Conservation (phyloP, 371 early-diverging fungal genomes). For the Actinomucor elegans region DNA sequence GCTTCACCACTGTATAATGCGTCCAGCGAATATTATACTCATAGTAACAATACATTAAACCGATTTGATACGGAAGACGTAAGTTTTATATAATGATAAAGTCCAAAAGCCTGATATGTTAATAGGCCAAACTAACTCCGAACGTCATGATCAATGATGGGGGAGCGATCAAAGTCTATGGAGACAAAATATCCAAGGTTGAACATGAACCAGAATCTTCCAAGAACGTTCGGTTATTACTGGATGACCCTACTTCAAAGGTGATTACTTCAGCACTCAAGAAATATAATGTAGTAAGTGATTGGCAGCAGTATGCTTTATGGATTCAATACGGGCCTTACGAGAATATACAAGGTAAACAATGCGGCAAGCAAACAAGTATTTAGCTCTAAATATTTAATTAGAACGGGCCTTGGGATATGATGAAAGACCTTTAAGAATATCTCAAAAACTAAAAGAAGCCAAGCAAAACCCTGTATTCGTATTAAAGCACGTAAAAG, state of each 20-base stretch:
- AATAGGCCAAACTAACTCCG: slow-evolving; percentile 16
- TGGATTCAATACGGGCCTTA: slow-evolving; percentile 71
- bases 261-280: slow-evolving; percentile 84
- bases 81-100: no score
- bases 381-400: background rate
- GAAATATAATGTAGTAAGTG: slow-evolving; percentile 89
- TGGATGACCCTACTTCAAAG: slow-evolving; percentile 83
- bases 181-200: slow-evolving; percentile 65
- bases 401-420: slow-evolving; percentile 75
- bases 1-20: slow-evolving; percentile 1
- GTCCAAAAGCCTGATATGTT: no score
- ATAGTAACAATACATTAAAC: background rate
- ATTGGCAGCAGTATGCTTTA: slow-evolving; percentile 86
- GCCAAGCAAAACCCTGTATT: slow-evolving; percentile 75
- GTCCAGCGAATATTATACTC: background rate
- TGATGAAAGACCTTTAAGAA: slow-evolving; percentile 80
- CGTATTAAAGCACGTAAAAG: slow-evolving; percentile 74
- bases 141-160: slow-evolving; percentile 54
- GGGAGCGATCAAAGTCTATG: slow-evolving; percentile 77
- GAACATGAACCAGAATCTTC: slow-evolving; percentile 76
- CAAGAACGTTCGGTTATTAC: slow-evolving; percentile 82
- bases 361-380: background rate
- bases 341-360: slow-evolving; percentile 40
- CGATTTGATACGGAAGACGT: slow-evolving; percentile 6
- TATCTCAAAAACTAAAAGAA: slow-evolving; percentile 81